phyloP scores from a whole-genome alignment of 2,329 filamentous ascomycete species.

The Allantophomopsis cytisporea region DNA sequence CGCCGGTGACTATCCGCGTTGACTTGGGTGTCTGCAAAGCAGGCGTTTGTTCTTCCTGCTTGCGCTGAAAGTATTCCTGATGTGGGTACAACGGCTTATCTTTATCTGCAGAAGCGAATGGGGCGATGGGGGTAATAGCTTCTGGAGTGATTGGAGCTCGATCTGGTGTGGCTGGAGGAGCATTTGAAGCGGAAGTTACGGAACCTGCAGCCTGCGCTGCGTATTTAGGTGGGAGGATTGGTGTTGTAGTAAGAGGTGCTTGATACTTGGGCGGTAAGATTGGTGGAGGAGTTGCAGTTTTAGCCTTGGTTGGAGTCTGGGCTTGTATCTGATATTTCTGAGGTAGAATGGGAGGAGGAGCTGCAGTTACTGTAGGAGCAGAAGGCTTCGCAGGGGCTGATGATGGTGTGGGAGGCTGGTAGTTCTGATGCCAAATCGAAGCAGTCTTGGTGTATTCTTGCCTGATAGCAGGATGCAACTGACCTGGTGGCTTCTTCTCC shows the following conservation, averaged over 20 bases:
- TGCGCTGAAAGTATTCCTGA: constrained; percentile 11
- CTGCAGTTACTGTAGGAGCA: not conserved
- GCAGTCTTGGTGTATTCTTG: constrained; percentile 12
- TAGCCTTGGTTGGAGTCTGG: not conserved
- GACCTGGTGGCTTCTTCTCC: constrained; percentile 12
- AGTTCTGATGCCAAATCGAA: constrained; percentile 11
- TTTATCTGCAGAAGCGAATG: constrained; percentile 1
- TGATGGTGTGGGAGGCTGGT: constrained; percentile 4
- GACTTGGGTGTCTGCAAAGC: too few relatives aligned
- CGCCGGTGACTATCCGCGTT: too few relatives aligned
- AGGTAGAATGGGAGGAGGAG: not conserved
- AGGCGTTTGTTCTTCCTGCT: not conserved
- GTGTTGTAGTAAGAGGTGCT: not conserved
- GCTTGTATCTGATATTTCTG: constrained; percentile 1
- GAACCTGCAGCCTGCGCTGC: not conserved
- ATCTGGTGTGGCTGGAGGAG: constrained; percentile 1
- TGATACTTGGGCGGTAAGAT: not conserved
- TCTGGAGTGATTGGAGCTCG: not conserved
- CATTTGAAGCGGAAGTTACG: not conserved
- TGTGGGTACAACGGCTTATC: constrained; percentile 10
- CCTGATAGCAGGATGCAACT: constrained; percentile 24
- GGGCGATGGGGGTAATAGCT: too few relatives aligned
- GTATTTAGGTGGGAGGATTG: not conserved
- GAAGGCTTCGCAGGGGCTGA: not conserved
- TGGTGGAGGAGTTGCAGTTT: not conserved